These are phyloP conservation scores for Sodiomyces alkalinus DNA, from an alignment of 2,329 filamentous ascomycete species.

Conservation along the genomic window DNA sequence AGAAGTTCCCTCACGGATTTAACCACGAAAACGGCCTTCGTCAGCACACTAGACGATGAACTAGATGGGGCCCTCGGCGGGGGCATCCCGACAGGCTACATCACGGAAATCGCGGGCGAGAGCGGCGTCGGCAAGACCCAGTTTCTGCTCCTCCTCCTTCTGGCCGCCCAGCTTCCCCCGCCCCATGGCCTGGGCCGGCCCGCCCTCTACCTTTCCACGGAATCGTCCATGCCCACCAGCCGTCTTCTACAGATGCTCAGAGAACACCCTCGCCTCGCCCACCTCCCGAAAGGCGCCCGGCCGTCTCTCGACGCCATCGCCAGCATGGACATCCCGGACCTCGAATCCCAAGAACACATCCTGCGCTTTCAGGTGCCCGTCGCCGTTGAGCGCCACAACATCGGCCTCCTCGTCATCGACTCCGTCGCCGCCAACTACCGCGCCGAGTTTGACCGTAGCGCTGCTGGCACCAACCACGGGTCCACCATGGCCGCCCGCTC, in stretches of 20 bases:
- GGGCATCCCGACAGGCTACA: constrained; percentile 63
- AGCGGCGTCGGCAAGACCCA: constrained; percentile 94
- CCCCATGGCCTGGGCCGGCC: constrained; percentile 55
- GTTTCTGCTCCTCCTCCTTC: constrained; percentile 69
- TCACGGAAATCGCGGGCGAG: constrained; percentile 86
- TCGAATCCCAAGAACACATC: constrained; percentile 93
- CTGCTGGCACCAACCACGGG: constrained; percentile 22
- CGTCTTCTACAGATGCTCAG: constrained; percentile 68
- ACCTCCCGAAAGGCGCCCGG: constrained; percentile 11
- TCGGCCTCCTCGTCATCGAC: constrained; percentile 77
- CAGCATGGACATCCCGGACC: constrained; percentile 70
- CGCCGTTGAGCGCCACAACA: constrained; percentile 55
- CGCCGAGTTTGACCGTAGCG: constrained; percentile 62
- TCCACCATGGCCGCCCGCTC: constrained; percentile 60
- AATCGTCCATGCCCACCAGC: constrained; percentile 67
- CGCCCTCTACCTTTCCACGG: constrained; percentile 90
- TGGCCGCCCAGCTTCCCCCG: constrained; percentile 67
- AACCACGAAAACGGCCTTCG: constrained; percentile 24
- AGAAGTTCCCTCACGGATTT: constrained; percentile 5
- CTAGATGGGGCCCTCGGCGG: constrained; percentile 60
- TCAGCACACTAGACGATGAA: constrained; percentile 65
- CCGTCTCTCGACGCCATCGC: constrained; percentile 64
- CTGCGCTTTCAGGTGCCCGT: constrained; percentile 84
- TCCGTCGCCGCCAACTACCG: constrained; percentile 93
- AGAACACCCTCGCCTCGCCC: constrained; percentile 44